Evolutionary conservation across 208 protist genomes (phyloP), one percentile per base, ranked within the genome.

Genomic region (Leishmania gerbilli): DNA sequence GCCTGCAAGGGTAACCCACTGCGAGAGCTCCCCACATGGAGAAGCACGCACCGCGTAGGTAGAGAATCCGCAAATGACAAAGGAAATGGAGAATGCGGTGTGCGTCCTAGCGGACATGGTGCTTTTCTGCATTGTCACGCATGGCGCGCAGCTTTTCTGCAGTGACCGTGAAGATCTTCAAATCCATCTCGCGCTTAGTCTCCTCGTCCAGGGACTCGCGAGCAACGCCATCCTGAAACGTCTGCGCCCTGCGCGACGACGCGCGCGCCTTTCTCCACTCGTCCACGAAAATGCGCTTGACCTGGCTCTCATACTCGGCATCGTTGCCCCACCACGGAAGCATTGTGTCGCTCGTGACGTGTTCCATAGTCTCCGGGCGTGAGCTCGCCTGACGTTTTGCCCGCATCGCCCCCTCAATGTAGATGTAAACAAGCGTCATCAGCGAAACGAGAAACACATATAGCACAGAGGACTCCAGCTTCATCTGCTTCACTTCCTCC

Each of bases 271-370:
- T 88, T 60, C 91, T 86, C 94, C 94, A 97, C 80, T 97, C 91
- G 64, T 96, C 92, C 47, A 97, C 90, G 85, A 96, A 97, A 80
- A 95, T 95, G 60, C 94, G 91, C 84, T 97, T 97, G 19, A 97
- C 94, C 79, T 96, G 91, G 69, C 88, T 92, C 81, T 97, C 94
- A 74, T 97, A 97, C 84, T 95, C 92, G 17, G 80, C 88, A 71
- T 95, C 94, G 83, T 97, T 96, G 55, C 92, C 92, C 93, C 94
- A 97, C 93, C 94, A 97, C 40, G 94, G 94, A 56, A 95, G 87
- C 91, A 97, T 96, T 42, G 94, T 97, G 77, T 97, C 92, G 8
- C 84, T 87, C 69, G 84, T 86, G 15, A 97, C 81, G 69, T 97
- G 91, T 67, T 95, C 89, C 79, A 90, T 85, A 68, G 80, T 84